phyloP scores from a whole-genome alignment of 1,284 basidiomycete species.

The Porodaedalea pini region DNA sequence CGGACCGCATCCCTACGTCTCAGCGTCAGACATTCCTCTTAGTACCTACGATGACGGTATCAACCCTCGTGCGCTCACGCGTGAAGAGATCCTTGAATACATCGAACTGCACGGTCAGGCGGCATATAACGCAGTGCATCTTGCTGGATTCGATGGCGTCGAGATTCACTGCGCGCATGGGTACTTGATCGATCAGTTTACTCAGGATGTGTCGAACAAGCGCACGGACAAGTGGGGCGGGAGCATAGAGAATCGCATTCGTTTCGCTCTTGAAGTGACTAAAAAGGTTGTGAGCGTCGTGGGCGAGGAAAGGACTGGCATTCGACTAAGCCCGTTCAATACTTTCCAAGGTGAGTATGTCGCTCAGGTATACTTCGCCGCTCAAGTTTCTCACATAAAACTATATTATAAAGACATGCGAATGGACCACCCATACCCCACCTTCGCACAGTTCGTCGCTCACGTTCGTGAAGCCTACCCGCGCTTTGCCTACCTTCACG shows the following conservation, averaged over 20 bases:
- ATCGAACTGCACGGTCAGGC: slow-evolving; percentile 26
- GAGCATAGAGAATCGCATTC: slow-evolving; percentile 40
- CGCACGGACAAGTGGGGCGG: slow-evolving; percentile 51
- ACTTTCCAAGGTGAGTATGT: no score
- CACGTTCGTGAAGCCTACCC: slow-evolving; percentile 37
- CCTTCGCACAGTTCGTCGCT: no score
- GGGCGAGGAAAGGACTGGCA: no score
- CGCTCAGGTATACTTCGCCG: no score
- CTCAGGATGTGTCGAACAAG: no score
- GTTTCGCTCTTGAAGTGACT: slow-evolving; percentile 42
- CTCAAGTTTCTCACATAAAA: no score
- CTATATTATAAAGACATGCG: slow-evolving; percentile 29
- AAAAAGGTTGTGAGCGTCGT: slow-evolving; percentile 29
- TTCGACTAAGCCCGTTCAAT: no score
- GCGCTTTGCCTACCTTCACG: slow-evolving; percentile 56
- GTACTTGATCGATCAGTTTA: no score
- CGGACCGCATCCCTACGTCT: slow-evolving; percentile 32
- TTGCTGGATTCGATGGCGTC: slow-evolving; percentile 33
- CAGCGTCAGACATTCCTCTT: slow-evolving; percentile 42
- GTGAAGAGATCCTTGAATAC: slow-evolving; percentile 38
- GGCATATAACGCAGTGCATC: slow-evolving; percentile 32
- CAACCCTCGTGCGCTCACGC: slow-evolving; percentile 32
- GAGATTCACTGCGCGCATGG: no score
- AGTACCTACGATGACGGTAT: slow-evolving; percentile 10
- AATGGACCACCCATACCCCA: slow-evolving; percentile 38